Evolutionary conservation across 495 filamentous ascomycete genomes (phyloP), one percentile per base, ranked within the genome.

Genomic region (Acidomyces sp.): DNA sequence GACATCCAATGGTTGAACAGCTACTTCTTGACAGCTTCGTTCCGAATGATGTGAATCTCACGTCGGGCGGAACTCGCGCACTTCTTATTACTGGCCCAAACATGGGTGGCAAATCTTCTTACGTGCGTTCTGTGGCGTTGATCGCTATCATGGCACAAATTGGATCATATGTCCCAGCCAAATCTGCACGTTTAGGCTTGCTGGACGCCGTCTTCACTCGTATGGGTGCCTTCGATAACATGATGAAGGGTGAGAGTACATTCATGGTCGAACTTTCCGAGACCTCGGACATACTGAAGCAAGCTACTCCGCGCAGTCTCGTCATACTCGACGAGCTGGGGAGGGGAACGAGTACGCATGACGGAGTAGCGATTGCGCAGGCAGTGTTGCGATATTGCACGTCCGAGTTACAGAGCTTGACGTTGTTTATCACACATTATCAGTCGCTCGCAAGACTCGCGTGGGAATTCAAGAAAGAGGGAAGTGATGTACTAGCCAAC

Each of bases 211-310:
- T 99, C 16, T 85, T 87, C 61, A 96, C 90, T 0, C 78, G 90
- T 37, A 96, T 96, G 88, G 90, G 90, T 30, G 90, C 92, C 5
- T 82, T 80, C 51, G 90, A 99, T 60, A 95, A 94, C 61, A 82
- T 99, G 66, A 80, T 99, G 57, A 82, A 82, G 0, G 86, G 85
- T 43, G 92, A 99, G 57, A 80, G 72, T 16, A 99, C 90, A 0
- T 99, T 99, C 65, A 94, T 94, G 87, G 87, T 96, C 34, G 90
- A 99, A 53, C 74, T 99, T 0, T 81, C 73, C 28, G 90, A 96
- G 55, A 96, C 90, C 1, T 75, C 80, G 1, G 75, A 86, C 41
- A 95, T 97, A 53, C 70, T 97, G 10, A 85, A 90, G 53, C 70
- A 78, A 61, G 88, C 90, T 0, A 87, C 84, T 1, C 72, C 78